Percentiles rank a stretch among this genome's conserved stretches.
Conservation (phyloP, 139 green algal species). For the Pycnococcus provasolii region DNA sequence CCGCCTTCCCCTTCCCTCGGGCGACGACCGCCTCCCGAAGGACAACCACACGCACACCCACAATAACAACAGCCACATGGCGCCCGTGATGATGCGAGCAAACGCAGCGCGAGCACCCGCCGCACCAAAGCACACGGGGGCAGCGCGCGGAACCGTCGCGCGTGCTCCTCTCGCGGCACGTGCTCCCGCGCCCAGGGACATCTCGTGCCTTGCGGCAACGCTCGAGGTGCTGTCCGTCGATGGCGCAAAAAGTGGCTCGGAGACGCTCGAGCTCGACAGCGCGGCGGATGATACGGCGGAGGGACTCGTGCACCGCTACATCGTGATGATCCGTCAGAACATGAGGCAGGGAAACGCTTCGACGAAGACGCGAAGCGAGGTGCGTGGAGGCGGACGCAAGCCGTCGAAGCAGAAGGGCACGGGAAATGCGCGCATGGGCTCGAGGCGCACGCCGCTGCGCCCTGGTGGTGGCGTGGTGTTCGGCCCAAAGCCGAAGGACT, state of each 20-base stretch:
- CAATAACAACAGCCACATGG: no score
- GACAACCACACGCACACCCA: no score
- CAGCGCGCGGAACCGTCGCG: no score
- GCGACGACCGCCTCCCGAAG: no score
- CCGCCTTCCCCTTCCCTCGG: no score
- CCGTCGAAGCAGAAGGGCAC: constrained; percentile 95
- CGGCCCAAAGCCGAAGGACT: constrained; percentile 95
- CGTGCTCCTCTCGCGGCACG: no score
- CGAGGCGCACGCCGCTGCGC: constrained; percentile 65
- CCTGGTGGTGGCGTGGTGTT: constrained; percentile 90
- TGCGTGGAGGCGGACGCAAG: constrained; percentile 91
- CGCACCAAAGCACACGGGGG: no score
- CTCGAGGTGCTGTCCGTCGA: constrained; percentile 37
- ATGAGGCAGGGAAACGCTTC: constrained; percentile 69
- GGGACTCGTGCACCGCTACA: constrained; percentile 82
- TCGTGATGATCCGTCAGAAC: constrained; percentile 62
- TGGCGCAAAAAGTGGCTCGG: constrained; percentile 44
- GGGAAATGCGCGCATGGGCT: constrained; percentile 77
- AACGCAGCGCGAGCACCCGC: no score
- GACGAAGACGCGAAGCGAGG: constrained; percentile 82
- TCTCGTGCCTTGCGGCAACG: neutral
- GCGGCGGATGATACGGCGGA: constrained; percentile 58
- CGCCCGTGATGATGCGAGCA: no score
- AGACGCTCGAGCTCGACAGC: constrained; percentile 56
- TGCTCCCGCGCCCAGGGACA: no score